Percentiles rank a stretch among this genome's conserved stretches.
Evolutionary conservation across 495 filamentous ascomycete species (phyloP).

Genomic region (Glutinoglossum americanum): DNA sequence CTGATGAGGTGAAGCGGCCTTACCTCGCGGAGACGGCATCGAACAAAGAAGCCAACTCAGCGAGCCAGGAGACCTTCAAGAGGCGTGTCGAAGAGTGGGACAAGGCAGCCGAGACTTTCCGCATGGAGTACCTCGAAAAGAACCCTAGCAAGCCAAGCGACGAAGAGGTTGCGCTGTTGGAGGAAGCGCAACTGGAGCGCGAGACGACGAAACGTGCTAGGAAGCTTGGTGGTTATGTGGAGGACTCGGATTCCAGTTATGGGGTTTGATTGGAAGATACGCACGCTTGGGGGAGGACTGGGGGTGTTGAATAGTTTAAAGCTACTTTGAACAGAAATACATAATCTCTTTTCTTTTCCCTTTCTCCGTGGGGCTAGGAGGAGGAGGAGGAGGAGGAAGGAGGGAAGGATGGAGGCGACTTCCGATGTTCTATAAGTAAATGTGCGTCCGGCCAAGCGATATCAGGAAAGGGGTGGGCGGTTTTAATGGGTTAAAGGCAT

Average conservation of each 20-base stretch:
- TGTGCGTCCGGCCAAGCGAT: too few species aligned
- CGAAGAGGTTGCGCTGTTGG: slow-evolving; percentile 28
- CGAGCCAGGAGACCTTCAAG: slow-evolving; percentile 34
- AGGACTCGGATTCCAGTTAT: not conserved
- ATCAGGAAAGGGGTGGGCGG: too few species aligned
- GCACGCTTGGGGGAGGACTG: too few species aligned
- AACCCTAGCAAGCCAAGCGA: slow-evolving; percentile 19
- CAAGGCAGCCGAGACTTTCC: slow-evolving; percentile 31
- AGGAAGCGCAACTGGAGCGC: slow-evolving; percentile 1
- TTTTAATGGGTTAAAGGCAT: too few species aligned
- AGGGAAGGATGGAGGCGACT: too few species aligned
- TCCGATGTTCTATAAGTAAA: too few species aligned
- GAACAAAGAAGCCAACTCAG: slow-evolving; percentile 39
- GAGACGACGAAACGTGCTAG: not conserved
- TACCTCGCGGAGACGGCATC: slow-evolving; percentile 50
- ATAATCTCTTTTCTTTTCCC: too few species aligned
- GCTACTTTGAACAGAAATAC: too few species aligned
- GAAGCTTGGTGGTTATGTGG: not conserved
- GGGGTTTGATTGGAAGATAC: not conserved
- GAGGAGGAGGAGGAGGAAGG: too few species aligned
- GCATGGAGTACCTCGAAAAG: slow-evolving; percentile 24
- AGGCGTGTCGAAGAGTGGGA: slow-evolving; percentile 47
- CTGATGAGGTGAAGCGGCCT: slow-evolving; percentile 43
- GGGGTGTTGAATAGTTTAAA: too few species aligned
- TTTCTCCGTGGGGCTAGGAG: too few species aligned